These are phyloP conservation scores for Hericium erinaceus DNA, from an alignment of 768 basidiomycete genomes.

Conservation along the genomic window DNA sequence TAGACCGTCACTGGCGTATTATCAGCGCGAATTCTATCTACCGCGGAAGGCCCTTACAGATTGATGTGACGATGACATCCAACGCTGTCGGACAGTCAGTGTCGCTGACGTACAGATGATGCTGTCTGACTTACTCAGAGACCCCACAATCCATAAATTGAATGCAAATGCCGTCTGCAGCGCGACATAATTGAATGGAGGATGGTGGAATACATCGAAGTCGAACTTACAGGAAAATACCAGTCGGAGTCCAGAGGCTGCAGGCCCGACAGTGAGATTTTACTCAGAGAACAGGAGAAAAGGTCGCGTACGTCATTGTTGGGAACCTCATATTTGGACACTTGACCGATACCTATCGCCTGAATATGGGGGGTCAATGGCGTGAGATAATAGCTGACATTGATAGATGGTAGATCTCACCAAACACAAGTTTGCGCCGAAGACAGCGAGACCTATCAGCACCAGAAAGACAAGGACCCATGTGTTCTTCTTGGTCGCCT, in stretches of 20 bases:
- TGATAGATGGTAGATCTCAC: slow-evolving; percentile 14
- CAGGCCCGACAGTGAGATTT: too few relatives aligned
- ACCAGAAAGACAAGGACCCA: slow-evolving; percentile 30
- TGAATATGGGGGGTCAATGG: neutral
- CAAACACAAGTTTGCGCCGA: slow-evolving; percentile 32
- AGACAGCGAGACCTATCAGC: slow-evolving; percentile 23
- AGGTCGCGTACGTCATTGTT: slow-evolving; percentile 9
- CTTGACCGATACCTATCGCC: slow-evolving; percentile 7
- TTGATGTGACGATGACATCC: slow-evolving; percentile 29
- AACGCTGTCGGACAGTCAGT: slow-evolving; percentile 23
- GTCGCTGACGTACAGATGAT: neutral
- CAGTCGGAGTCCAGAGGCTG: slow-evolving; percentile 11
- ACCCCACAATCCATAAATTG: slow-evolving; percentile 37
- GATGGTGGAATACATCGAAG: neutral
- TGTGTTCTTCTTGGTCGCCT: slow-evolving; percentile 33
- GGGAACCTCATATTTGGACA: slow-evolving; percentile 1
- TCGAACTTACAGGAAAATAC: slow-evolving; percentile 6
- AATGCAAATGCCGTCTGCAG: slow-evolving; percentile 32
- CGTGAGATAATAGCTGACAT: neutral
- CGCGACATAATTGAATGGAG: neutral
- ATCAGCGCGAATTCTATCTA: neutral
- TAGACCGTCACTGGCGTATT: slow-evolving; percentile 26
- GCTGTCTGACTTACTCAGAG: slow-evolving; percentile 24
- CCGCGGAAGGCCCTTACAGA: slow-evolving; percentile 22
- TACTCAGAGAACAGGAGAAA: too few relatives aligned